Evolutionary conservation across 2,329 filamentous ascomycete genomes (phyloP).

Genomic region (Aspergillus nomiae): DNA sequence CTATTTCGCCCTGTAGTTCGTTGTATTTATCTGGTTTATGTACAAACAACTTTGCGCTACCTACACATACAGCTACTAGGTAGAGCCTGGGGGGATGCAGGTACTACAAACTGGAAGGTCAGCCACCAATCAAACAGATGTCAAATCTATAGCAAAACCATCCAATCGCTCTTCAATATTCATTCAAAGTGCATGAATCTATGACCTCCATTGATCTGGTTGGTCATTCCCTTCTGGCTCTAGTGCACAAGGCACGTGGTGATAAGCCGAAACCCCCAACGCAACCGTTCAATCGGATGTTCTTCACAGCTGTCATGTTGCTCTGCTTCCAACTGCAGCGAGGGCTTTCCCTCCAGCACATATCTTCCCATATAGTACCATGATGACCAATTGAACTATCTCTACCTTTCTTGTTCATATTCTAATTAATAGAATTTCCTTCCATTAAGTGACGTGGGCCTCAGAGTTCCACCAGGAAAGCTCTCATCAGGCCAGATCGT

Average conservation of each 20-base stretch:
- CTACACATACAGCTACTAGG: too few species aligned
- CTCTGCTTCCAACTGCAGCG: neutral
- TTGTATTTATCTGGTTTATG: too few species aligned
- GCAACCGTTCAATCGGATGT: neutral
- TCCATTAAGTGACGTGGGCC: neutral
- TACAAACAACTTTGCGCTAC: too few species aligned
- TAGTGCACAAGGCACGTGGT: constrained; percentile 14
- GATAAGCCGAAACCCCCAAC: constrained; percentile 16
- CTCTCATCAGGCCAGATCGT: constrained; percentile 13
- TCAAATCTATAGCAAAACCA: too few species aligned
- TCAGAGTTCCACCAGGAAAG: neutral
- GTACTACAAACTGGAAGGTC: too few species aligned
- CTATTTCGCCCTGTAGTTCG: too few species aligned
- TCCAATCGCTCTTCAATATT: too few species aligned
- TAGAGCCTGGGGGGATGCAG: too few species aligned
- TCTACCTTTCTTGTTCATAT: neutral
- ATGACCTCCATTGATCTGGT: neutral
- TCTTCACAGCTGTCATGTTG: constrained; percentile 20
- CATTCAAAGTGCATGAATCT: too few species aligned
- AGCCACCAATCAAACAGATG: too few species aligned
- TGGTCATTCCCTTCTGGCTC: neutral
- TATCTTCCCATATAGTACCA: neutral
- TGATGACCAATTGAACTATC: neutral
- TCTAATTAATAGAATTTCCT: neutral
- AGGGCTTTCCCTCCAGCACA: neutral